Evolutionary conservation across 2,329 filamentous ascomycete genomes (phyloP), one percentile per base, ranked within the genome.

Genomic region (Lizonia empirigonia): DNA sequence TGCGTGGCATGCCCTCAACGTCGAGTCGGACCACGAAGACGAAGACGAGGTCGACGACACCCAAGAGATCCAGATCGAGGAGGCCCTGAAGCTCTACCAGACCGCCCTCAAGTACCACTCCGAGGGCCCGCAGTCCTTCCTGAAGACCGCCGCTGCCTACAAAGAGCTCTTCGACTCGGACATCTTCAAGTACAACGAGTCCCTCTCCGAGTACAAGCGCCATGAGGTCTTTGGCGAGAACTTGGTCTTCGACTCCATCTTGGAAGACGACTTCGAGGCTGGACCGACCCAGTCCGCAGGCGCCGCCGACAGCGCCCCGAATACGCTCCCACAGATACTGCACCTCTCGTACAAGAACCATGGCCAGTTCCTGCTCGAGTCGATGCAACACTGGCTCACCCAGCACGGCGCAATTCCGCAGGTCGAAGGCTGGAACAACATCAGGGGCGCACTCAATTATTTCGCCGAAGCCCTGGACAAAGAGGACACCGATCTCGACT

Each of bases 321-420:
- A 88, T 67, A 93, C 88, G 39, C 78, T 97, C 8, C 87, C 90
- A 0, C 92, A 97, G 67, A 91, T 95, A 9, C 81, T 97, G 16
- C 97, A 96, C 66, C 82, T 99, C 7, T 89, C 93, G 1, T 91
- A 95, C 78, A 99, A 97, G 74, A 99, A 97, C 64, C 87, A 93
- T 74, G 94, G 91, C 33, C 90, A 97, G 67, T 97, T 96, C 68
- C 79, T 88, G 50, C 79, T 99, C n/a, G 93, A 99, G 69, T 78
- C 76, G 50, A 83, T 88, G 60, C 85, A 80, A 62, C 76, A 83
- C 71, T 80, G 75, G 34, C 58, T 71, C 22, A 59, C 58, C n/a
- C 59, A 71, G 36, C 63, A 69, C 44, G 62, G 68, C 30, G 42
- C 53, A 1, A 61, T 75, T 37, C 71, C 77, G 9, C 76, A 75